Percentiles rank a stretch among this genome's conserved stretches.
Conservation (phyloP, 345 rosid genomes). For the Hibiscus syriacus region DNA sequence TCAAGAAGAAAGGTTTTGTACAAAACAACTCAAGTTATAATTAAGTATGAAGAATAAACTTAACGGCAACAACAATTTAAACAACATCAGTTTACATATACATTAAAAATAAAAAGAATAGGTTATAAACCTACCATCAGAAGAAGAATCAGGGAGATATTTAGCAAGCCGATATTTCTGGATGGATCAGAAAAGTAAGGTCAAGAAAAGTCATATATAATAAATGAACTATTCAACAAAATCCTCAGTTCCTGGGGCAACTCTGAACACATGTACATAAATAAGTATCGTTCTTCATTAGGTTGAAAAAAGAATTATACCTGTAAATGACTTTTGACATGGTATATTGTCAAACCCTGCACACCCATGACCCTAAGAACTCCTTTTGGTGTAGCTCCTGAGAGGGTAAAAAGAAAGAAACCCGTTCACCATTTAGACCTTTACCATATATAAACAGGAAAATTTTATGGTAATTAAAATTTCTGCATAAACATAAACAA, state of each 20-base stretch:
- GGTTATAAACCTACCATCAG: conserved; percentile 57
- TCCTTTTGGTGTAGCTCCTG: conserved; percentile 99
- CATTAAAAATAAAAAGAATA: conserved; percentile 9
- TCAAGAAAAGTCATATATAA: not conserved
- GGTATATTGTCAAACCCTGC: conserved; percentile 93
- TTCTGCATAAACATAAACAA: too few species aligned
- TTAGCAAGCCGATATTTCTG: conserved; percentile 96
- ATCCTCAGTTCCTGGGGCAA: not conserved
- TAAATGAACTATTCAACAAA: not conserved
- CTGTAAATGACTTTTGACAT: conserved; percentile 98
- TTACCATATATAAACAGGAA: not conserved
- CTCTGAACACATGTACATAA: not conserved
- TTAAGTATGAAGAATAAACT: not conserved
- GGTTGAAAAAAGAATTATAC: conserved; percentile 25
- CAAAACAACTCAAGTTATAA: not conserved
- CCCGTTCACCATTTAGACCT: not conserved
- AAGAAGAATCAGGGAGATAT: conserved; percentile 86
- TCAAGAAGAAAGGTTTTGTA: conserved; percentile 1
- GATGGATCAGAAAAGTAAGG: conserved; percentile 22
- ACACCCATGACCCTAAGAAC: conserved; percentile 98
- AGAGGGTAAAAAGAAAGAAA: conserved; percentile 7
- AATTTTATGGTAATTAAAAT: not conserved
- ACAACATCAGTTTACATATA: not conserved
- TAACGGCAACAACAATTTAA: not conserved
- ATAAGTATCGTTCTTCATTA: not conserved